These are phyloP conservation scores for Elaeis oleifera DNA, from an alignment of 202 grass and related monocot species.

Conservation along the genomic window DNA sequence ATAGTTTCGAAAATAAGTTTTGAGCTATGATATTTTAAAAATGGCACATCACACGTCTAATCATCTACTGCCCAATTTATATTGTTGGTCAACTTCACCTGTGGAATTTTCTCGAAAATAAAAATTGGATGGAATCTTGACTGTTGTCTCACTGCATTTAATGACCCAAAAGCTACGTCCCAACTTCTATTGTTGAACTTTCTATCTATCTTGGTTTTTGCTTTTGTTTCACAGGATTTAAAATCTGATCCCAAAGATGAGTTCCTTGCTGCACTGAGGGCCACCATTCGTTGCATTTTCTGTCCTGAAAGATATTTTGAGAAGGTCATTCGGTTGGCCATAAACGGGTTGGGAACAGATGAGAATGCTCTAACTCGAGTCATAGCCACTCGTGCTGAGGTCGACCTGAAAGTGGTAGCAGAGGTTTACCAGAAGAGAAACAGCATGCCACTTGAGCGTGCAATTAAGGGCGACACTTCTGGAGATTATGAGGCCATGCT, in stretches of 20 bases:
- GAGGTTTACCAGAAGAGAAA: constrained; percentile 77
- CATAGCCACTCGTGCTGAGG: constrained; percentile 65
- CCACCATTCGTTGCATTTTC: constrained; percentile 56
- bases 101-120: too few relatives aligned
- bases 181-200: too few relatives aligned
- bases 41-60: too few relatives aligned
- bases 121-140: too few relatives aligned
- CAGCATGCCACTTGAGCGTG: constrained; percentile 47
- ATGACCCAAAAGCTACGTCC: too few relatives aligned
- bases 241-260: constrained; percentile 78
- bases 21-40: too few relatives aligned
- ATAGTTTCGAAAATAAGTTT: too few relatives aligned
- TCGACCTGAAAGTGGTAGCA: constrained; percentile 71
- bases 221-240: constrained; percentile 37
- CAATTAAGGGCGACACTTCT: constrained; percentile 57
- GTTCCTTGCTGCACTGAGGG: constrained; percentile 50
- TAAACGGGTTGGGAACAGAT: constrained; percentile 60
- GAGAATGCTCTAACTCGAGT: constrained; percentile 69
- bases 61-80: too few relatives aligned
- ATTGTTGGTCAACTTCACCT: too few relatives aligned
- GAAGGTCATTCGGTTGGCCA: constrained; percentile 51
- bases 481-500: constrained; percentile 73
- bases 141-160: too few relatives aligned
- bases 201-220: too few relatives aligned
- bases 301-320: constrained; percentile 79